Percentiles rank a stretch among this genome's conserved stretches.
These are phyloP conservation scores for Lentithecium fluviatile DNA, from an alignment of 495 filamentous ascomycete species.

Conservation along the genomic window DNA sequence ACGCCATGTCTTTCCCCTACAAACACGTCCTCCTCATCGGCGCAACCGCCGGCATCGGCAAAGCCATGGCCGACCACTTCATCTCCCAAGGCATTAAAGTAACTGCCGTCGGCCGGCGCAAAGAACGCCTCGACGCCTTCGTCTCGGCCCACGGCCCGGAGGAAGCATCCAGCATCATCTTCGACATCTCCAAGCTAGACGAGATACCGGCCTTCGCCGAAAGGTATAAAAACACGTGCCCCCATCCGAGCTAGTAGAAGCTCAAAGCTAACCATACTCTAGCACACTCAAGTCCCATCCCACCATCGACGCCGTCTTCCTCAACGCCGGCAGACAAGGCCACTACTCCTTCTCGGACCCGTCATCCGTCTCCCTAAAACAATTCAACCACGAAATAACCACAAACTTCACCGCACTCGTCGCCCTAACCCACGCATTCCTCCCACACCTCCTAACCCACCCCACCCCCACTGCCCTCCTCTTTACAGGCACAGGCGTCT, in stretches of 20 bases:
- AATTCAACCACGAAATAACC: conserved; percentile 26
- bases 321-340: conserved; percentile 33
- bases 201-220: conserved; percentile 1
- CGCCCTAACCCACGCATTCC: conserved; percentile 29
- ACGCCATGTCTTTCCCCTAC: conserved; percentile 33
- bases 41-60: conserved; percentile 35
- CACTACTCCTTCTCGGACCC: conserved; percentile 19
- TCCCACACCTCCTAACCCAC: conserved; percentile 27
- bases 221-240: not conserved
- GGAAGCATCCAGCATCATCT: conserved; percentile 6
- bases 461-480: not conserved
- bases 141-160: conserved; percentile 15
- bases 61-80: conserved; percentile 21
- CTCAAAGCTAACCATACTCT: not conserved
- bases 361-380: conserved; percentile 4
- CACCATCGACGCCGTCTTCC: conserved; percentile 34
- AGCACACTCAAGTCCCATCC: conserved; percentile 15
- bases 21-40: conserved; percentile 34
- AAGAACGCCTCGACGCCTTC: conserved; percentile 32
- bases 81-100: conserved; percentile 24
- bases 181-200: conserved; percentile 18
- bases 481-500: conserved; percentile 46
- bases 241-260: not conserved
- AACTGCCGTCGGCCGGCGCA: conserved; percentile 26
- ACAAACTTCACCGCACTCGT: conserved; percentile 33